Evolutionary conservation across 495 filamentous ascomycete genomes (phyloP).

Genomic region (Daldinia childiae): DNA sequence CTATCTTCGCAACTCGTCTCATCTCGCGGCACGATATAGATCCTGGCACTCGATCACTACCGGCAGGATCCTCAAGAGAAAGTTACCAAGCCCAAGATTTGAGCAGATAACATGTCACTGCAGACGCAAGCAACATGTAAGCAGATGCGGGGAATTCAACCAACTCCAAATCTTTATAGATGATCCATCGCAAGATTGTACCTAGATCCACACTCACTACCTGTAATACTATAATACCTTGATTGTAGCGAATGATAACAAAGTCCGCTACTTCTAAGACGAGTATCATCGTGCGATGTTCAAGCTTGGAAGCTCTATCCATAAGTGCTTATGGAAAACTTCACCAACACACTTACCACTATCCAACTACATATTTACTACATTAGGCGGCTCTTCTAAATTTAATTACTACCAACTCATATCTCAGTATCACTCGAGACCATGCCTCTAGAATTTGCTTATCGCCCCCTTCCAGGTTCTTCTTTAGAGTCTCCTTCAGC

Average conservation of each 20-base stretch:
- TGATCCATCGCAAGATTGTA: background rate
- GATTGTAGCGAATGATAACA: background rate
- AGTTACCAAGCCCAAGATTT: background rate
- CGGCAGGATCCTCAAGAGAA: background rate
- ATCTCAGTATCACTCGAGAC: background rate
- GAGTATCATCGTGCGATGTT: background rate
- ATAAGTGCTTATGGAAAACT: background rate
- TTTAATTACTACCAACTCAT: background rate
- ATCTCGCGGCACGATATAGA: background rate
- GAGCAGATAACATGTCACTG: background rate
- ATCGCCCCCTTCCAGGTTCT: background rate
- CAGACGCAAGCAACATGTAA: background rate
- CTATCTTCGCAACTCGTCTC: no score
- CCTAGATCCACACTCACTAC: background rate
- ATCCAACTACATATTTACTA: background rate
- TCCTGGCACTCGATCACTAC: background rate
- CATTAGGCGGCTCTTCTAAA: background rate
- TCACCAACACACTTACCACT: background rate
- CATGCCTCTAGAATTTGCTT: background rate
- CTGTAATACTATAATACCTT: background rate
- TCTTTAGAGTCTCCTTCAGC: background rate
- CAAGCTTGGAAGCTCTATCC: background rate
- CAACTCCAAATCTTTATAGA: background rate
- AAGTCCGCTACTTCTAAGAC: background rate
- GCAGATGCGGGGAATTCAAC: background rate